Conservation (phyloP, 1,284 basidiomycete species). For the Tremellales sp. region DNA sequence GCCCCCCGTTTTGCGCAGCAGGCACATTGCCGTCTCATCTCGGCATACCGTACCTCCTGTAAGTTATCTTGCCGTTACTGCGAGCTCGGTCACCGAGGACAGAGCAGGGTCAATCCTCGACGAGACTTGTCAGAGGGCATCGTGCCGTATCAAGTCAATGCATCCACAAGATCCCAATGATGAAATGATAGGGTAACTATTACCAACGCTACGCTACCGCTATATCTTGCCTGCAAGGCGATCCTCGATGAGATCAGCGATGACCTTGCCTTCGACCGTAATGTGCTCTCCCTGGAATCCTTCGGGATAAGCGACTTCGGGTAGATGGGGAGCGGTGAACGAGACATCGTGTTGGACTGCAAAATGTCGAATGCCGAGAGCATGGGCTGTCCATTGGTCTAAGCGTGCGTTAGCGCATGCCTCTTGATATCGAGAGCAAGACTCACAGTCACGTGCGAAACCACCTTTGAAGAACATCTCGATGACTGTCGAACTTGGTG, state of each 20-base stretch:
- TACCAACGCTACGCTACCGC: no score
- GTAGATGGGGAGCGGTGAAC: constrained; percentile 56
- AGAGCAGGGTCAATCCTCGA: no score
- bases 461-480: constrained; percentile 48
- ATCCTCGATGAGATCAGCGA: constrained; percentile 82
- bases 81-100: no score
- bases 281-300: constrained; percentile 70
- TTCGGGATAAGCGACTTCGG: constrained; percentile 62
- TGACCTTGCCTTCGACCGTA: constrained; percentile 70
- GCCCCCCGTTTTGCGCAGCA: no score
- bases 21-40: no score
- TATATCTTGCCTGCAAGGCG: constrained; percentile 73
- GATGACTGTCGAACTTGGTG: constrained; percentile 46
- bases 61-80: no score
- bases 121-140: no score
- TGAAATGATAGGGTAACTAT: no score
- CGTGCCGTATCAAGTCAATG: no score
- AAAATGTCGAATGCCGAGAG: constrained; percentile 47
- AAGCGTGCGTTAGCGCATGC: neutral
- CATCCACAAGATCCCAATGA: no score
- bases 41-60: no score
- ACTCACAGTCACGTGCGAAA: constrained; percentile 46
- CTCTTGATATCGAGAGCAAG: neutral
- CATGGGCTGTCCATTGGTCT: constrained; percentile 49
- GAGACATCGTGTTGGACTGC: constrained; percentile 48